Evolutionary conservation across 345 rosid genomes (phyloP), one percentile per base, ranked within the genome.

Genomic region (Combretum micranthum): DNA sequence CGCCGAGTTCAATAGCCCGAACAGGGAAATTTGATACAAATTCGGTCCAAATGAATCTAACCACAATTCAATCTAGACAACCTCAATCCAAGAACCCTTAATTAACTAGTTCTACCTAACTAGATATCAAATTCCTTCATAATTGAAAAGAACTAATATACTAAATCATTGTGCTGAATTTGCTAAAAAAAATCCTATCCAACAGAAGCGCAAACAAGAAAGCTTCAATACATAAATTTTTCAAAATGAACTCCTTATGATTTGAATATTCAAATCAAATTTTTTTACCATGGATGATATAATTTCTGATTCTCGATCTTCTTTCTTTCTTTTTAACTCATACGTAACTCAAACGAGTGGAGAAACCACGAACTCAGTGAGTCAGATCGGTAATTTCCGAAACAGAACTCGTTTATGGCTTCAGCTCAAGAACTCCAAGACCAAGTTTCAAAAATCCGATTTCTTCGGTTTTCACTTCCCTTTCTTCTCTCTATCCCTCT

Each of bases 251-350:
- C 9, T 32, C 39, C 9, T 32, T 7, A 32, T 7, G 1, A 55
- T 50, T 56, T 16, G 20, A 53, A 12, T 42, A 13, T 32, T 44
- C 47, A 47, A 21, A 21, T 11, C 42, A 59, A 62, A 42, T 32
- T 32, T 25, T 25, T 32, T 59, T 68, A 81, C 86, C 86, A 81
- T 77, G 62, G 71, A 46, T 21, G n/a, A 5, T 15, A 16, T 17
- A 7, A 32, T 32, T 32, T 7, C 39, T 32, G 39, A 7, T 32
- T 32, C 39, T 15, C 57, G 23, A 56, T 51, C 44, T 45, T 25
- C 63, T 54, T 47, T 64, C 59, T 73, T 32, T 47, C 4, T 8
- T 55, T 43, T 62, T 65, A 77, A 51, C 62, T 77, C 78, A 70
- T 77, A 59, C 73, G 66, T 64, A 48, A 20, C 19, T 22, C 25